Evolutionary conservation across 148 eudicot species (phyloP), one percentile per base, ranked within the genome.

Genomic region (Cornus suecica): DNA sequence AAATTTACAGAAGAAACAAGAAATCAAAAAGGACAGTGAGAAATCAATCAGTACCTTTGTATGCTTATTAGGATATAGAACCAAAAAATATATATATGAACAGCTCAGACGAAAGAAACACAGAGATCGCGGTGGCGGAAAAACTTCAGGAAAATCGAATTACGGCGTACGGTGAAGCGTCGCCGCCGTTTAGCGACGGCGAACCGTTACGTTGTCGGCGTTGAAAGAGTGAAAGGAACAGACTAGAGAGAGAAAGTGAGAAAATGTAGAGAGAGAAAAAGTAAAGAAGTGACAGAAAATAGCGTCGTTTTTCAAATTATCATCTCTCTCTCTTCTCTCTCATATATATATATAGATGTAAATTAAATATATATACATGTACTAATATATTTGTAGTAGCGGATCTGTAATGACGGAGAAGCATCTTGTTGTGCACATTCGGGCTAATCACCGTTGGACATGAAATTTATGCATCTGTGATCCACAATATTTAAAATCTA

Each of bases 151-250:
- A 41, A 37, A 32, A 10, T 58, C 75, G 41, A n/a, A n/a, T n/a
- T n/a, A 29, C 67, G 76, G 76, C 7, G 56, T 29, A 31, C 42
- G 77, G 71, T 42, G 0, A 8, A 56, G 32, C 68, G 69, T 41
- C 83, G 76, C 81, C 89, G 84, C 81, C 85, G 86, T 16, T 10
- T 20, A 9, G 66, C 76, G 82, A 69, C 84, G 88, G 90, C 79
- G 80, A 73, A 85, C 88, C 86, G 92, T 84, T 86, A 83, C 31
- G 77, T 75, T 60, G 82, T 69, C 92, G 87, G 89, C 86, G 82
- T 37, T 37, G 84, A 71, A 82, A 51, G 61, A 75, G 41, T 22
- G 62, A 22, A 58, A 22, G 0, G 10, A 0, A 58, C 0, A 18
- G 62, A 58, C 25, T 24, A 56, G 25, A 56, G 25, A 56, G 62